Evolutionary conservation across 164 flowering plant genomes (phyloP).

Genomic region (Macadamia tetraphylla): DNA sequence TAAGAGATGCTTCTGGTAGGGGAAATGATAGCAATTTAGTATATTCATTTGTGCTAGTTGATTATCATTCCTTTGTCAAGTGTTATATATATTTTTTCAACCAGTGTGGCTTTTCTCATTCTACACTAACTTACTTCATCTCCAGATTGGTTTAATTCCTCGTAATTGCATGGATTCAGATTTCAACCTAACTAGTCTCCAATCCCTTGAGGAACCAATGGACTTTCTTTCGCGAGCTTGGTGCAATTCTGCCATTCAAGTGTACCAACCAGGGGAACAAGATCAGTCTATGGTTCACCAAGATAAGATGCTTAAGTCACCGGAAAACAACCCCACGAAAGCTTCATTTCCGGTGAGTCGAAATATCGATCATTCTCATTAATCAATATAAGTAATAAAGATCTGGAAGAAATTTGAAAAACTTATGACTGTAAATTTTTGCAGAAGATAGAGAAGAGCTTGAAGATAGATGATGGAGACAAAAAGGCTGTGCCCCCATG

Average conservation of each 20-base stretch:
- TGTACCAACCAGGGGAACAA: conserved; percentile 45
- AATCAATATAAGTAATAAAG: no score
- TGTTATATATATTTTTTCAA: conserved; percentile 3
- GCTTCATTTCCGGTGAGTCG: conserved; percentile 34
- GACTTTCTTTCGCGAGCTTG: conserved; percentile 77
- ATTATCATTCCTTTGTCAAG: no score
- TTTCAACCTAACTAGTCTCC: conserved; percentile 36
- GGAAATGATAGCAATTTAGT: no score
- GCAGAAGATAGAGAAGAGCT: conserved; percentile 44
- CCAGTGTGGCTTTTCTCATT: conserved; percentile 2
- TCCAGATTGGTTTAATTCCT: neutral
- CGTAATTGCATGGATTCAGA: conserved; percentile 37
- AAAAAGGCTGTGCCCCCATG: conserved; percentile 53
- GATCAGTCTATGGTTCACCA: conserved; percentile 41
- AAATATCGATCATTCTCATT: neutral
- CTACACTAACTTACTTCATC: conserved; percentile 4
- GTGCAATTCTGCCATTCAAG: conserved; percentile 81
- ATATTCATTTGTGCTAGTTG: no score
- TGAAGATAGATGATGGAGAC: conserved; percentile 41
- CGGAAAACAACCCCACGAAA: conserved; percentile 18
- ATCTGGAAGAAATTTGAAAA: no score
- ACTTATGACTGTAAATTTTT: neutral
- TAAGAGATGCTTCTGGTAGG: no score
- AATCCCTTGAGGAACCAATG: conserved; percentile 70
- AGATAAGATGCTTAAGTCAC: conserved; percentile 25